Percentiles rank a stretch among this genome's conserved stretches.
Conservation (phyloP, 164 flowering plant genomes). For the Dillenia suffruticosa region DNA sequence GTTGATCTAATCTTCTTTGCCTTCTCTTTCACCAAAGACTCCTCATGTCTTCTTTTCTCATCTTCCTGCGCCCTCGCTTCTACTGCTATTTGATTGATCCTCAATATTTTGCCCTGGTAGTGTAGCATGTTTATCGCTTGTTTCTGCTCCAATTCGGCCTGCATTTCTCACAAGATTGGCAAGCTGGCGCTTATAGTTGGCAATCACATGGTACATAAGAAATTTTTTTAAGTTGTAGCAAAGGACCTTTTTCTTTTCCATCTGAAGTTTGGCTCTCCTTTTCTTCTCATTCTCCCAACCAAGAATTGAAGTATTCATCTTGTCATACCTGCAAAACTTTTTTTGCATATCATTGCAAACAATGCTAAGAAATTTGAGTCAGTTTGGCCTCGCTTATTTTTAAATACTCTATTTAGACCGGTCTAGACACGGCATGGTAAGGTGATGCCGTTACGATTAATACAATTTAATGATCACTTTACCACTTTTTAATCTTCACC, state of each 20-base stretch:
- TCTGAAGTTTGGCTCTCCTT: constrained; percentile 32
- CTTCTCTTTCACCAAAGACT: constrained; percentile 42
- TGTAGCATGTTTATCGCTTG: constrained; percentile 29
- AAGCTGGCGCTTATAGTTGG: not conserved
- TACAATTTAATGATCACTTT: not conserved
- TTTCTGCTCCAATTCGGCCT: constrained; percentile 48
- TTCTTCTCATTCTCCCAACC: constrained; percentile 73
- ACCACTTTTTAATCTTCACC: constrained; percentile 50
- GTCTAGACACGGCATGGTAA: no score
- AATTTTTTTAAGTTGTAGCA: not conserved
- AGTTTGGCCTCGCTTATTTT: no score
- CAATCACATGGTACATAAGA: not conserved
- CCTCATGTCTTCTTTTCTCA: constrained; percentile 54
- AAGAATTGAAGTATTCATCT: constrained; percentile 33
- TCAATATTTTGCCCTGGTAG: constrained; percentile 39
- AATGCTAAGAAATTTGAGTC: no score
- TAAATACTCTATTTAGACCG: no score
- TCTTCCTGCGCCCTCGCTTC: constrained; percentile 57
- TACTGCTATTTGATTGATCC: constrained; percentile 50
- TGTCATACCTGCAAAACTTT: constrained; percentile 47
- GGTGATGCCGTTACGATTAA: not conserved
- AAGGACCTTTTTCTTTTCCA: constrained; percentile 57
- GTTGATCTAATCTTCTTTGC: constrained; percentile 50
- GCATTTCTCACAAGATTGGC: constrained; percentile 5
- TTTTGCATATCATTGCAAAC: constrained; percentile 5